These are phyloP conservation scores for Nasturtium officinale DNA, from an alignment of 345 rosid genomes.

Conservation along the genomic window DNA sequence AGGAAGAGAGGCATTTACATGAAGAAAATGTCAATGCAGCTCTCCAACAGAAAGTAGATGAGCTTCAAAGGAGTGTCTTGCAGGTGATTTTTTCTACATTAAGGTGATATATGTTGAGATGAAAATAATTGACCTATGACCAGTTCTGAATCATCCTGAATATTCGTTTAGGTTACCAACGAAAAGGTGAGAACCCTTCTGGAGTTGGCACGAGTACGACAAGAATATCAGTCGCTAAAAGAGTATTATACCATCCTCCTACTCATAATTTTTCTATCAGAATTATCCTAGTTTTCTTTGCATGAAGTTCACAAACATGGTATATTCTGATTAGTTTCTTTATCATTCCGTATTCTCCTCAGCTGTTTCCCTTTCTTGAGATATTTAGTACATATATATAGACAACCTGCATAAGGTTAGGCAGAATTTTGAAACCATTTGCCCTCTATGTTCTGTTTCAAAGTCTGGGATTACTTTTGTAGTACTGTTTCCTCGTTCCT, in stretches of 20 bases:
- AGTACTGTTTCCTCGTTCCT: slow-evolving; percentile 2
- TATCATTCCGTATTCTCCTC: neutral
- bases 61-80: slow-evolving; percentile 85
- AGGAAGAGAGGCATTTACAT: slow-evolving; percentile 91
- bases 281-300: neutral
- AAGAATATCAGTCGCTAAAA: slow-evolving; percentile 62
- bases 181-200: slow-evolving; percentile 95
- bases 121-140: neutral
- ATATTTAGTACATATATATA: slow-evolving; percentile 9
- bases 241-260: slow-evolving; percentile 52
- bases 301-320: slow-evolving; percentile 12
- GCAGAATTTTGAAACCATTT: too few species aligned
- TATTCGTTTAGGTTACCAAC: slow-evolving; percentile 68
- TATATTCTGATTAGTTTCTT: neutral
- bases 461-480: neutral
- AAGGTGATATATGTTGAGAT: slow-evolving; percentile 19
- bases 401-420: too few species aligned
- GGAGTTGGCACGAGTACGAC: slow-evolving; percentile 86
- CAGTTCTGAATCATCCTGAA: slow-evolving; percentile 21
- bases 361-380: slow-evolving; percentile 1
- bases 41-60: slow-evolving; percentile 83
- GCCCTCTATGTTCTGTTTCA: slow-evolving; percentile 9
- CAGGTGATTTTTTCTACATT: slow-evolving; percentile 52
- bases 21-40: slow-evolving; percentile 83
- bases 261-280: neutral